These are phyloP conservation scores for Rhizophlyctis rosea DNA, from an alignment of 192 early-diverging fungal genomes.

Conservation along the genomic window DNA sequence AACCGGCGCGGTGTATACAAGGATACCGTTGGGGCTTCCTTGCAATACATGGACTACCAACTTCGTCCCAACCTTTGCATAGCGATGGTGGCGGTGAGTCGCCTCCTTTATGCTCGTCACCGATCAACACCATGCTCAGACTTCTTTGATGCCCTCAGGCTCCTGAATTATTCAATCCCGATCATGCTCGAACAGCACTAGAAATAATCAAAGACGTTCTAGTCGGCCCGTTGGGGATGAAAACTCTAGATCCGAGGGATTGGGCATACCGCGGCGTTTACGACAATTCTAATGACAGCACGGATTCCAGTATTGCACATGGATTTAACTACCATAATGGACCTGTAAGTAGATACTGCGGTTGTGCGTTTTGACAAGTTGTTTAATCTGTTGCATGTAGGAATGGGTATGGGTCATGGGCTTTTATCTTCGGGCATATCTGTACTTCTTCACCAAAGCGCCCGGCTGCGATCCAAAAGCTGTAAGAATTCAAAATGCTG, in stretches of 20 bases:
- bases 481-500: too few relatives aligned
- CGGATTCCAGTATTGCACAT: constrained; percentile 83
- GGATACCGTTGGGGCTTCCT: constrained; percentile 72
- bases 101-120: not conserved
- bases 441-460: constrained; percentile 60
- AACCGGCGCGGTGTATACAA: constrained; percentile 94
- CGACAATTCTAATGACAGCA: constrained; percentile 86
- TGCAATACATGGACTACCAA: constrained; percentile 84
- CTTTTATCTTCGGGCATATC: constrained; percentile 84
- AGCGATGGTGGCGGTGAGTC: constrained; percentile 76
- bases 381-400: constrained; percentile 8
- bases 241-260: constrained; percentile 92
- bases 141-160: constrained; percentile 43
- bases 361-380: constrained; percentile 9
- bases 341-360: constrained; percentile 44
- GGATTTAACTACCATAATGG: constrained; percentile 99
- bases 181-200: constrained; percentile 72
- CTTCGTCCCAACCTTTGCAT: constrained; percentile 87
- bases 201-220: constrained; percentile 65
- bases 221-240: constrained; percentile 86
- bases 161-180: constrained; percentile 84
- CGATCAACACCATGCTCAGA: not conserved
- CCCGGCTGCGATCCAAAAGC: constrained; percentile 21
- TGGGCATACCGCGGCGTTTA: constrained; percentile 92
- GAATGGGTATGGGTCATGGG: constrained; percentile 97